phyloP scores from a whole-genome alignment of 2,329 filamentous ascomycete genomes.

The Gyromitra esculenta region DNA sequence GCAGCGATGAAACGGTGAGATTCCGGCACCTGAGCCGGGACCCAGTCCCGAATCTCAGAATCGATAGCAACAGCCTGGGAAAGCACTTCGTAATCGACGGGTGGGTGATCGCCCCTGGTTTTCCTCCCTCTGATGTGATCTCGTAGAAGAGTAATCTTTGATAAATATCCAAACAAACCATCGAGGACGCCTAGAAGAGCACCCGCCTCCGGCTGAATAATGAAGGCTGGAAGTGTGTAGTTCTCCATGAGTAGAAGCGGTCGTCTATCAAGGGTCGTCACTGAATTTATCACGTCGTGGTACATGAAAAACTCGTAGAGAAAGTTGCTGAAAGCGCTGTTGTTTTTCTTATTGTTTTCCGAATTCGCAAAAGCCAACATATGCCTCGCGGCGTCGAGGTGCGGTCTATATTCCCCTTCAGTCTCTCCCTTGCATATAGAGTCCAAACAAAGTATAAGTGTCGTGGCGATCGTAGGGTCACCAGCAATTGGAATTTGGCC shows the following conservation, averaged over 20 bases:
- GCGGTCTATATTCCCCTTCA: conserved; percentile 77
- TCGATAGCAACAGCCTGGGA: conserved; percentile 80
- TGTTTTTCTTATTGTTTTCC: conserved; percentile 64
- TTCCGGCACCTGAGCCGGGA: conserved; percentile 67
- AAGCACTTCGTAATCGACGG: conserved; percentile 77
- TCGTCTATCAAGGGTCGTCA: conserved; percentile 67
- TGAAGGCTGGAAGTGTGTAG: conserved; percentile 65
- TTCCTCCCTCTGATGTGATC: conserved; percentile 78
- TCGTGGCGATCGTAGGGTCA: conserved; percentile 71
- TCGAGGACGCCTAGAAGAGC: conserved; percentile 82
- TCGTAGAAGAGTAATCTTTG: conserved; percentile 79
- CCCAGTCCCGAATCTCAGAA: conserved; percentile 77
- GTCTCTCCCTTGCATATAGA: conserved; percentile 70
- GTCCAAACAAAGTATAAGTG: conserved; percentile 69
- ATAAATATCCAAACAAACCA: conserved; percentile 80
- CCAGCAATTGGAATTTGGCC: conserved; percentile 61
- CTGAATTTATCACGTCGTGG: conserved; percentile 71
- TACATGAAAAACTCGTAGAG: conserved; percentile 84
- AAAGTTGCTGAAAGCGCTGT: conserved; percentile 75
- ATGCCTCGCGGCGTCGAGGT: conserved; percentile 78
- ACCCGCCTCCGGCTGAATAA: conserved; percentile 67
- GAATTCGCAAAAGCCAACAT: conserved; percentile 69
- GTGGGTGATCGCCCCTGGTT: conserved; percentile 69
- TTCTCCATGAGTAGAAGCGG: conserved; percentile 67
- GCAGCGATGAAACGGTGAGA: conserved; percentile 68